A percentile compares a stretch with the other conserved stretches of the same genome.
These are phyloP conservation scores for Curvularia sp. DNA, from an alignment of 2,329 filamentous ascomycete species.

Conservation along the genomic window DNA sequence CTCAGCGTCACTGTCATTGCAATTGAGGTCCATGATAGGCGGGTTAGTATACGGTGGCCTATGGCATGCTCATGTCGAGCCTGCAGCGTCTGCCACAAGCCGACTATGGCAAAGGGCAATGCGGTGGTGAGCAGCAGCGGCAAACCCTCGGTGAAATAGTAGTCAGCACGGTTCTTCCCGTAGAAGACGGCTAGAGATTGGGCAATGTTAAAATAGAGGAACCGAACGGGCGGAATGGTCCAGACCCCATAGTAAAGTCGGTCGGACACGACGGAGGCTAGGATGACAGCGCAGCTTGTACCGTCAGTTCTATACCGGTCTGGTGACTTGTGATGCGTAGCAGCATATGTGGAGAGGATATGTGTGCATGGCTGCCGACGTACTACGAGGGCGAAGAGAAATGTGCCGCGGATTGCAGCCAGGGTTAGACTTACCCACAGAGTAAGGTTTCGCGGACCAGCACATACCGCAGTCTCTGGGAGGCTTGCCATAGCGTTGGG, in stretches of 20 bases:
- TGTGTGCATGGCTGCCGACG: constrained; percentile 9
- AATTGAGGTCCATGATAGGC: constrained; percentile 56
- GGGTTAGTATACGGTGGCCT: constrained; percentile 27
- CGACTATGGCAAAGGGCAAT: constrained; percentile 75
- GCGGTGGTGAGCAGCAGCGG: constrained; percentile 85
- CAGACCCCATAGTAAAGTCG: constrained; percentile 81
- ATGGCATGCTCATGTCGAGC: constrained; percentile 13
- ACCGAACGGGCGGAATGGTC: constrained; percentile 88
- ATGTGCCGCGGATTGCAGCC: constrained; percentile 24
- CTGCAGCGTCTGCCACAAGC: constrained; percentile 60
- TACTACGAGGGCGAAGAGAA: constrained; percentile 11
- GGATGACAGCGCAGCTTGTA: constrained; percentile 63
- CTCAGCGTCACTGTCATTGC: constrained; percentile 72
- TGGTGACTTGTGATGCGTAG: constrained; percentile 17
- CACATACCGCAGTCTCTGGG: constrained; percentile 55
- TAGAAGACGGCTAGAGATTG: constrained; percentile 92
- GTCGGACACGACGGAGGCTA: constrained; percentile 71
- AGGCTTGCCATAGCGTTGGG: constrained; percentile 58
- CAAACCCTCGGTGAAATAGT: constrained; percentile 89
- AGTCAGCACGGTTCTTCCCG: constrained; percentile 87
- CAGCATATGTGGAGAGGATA: constrained; percentile 8
- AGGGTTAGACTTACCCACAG: constrained; percentile 58
- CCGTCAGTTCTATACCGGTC: constrained; percentile 29
- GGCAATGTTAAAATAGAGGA: constrained; percentile 88
- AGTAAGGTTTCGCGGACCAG: constrained; percentile 69